Evolutionary conservation across 805 yeast genomes (phyloP), one percentile per base, ranked within the genome.

Genomic region (Torulaspora gathmanii): DNA sequence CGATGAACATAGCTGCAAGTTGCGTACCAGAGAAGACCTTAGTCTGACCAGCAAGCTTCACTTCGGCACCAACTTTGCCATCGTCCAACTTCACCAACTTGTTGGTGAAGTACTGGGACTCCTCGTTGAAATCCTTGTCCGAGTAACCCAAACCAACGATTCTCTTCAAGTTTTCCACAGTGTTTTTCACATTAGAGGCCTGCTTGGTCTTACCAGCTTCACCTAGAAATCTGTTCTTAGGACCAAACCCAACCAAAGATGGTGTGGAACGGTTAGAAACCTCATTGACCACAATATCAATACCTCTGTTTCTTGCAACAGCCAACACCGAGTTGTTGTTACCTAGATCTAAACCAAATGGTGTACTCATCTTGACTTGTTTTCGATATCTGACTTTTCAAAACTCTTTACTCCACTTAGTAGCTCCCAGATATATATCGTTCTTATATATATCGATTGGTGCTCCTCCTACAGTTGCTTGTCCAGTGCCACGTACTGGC

Each of bases 221-320:
- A 67, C 99, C 99, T 57, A 93, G 80, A 65, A 79, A 82, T 74
- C 99, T 83, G 78, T 79, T 83, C 72, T 86, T 87, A 55, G 64
- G 67, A 57, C 97, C 97, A 60, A 93, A 93, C 27, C 96, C 98
- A 57, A 93, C 93, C 55, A 87, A 69, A 26, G 86, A 69, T 55
- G 99, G 99, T 27, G 99, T 93, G 56, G 95, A 70, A 72, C 99
- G 85, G 83, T 93, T 93, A 46, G 98, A 90, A 39, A 93, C 98
- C 73, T 93, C 99, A 69, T 93, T 93, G 73, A 93, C 98, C 62
- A 93, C 87, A 62, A 93, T 83, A 70, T 93, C 99, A 66, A 93
- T 93, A 66, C 98, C 98, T 76, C 98, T 83, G 81, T 91, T 93
- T 70, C 91, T 85, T 53, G 99, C 99, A 67, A 95, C 84, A 34